These are phyloP conservation scores for Pulveroboletus sp. DNA, from an alignment of 768 basidiomycete species.

Conservation along the genomic window DNA sequence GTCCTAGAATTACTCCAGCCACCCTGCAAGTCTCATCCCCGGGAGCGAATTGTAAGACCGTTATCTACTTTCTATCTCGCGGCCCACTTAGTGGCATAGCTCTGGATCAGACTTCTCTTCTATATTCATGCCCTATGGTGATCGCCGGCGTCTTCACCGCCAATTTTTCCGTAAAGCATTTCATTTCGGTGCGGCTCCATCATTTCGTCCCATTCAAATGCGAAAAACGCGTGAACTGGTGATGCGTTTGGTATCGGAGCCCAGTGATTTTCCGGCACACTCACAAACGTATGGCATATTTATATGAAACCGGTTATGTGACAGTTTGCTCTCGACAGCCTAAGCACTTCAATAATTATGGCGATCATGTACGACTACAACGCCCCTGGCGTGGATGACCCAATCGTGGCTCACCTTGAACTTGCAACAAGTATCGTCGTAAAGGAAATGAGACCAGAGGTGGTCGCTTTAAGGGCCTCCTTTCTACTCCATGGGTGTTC, in stretches of 20 bases:
- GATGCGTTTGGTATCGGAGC: conserved; percentile 18
- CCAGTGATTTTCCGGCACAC: conserved; percentile 23
- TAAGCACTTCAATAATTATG: conserved; percentile 21
- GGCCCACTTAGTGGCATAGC: conserved; percentile 4
- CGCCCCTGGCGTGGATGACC: conserved; percentile 14
- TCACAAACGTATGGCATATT: conserved; percentile 13
- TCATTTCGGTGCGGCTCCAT: conserved; percentile 20
- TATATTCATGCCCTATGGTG: conserved; percentile 25
- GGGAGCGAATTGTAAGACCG: conserved; percentile 18
- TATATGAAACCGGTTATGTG: no score
- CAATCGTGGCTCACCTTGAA: conserved; percentile 16
- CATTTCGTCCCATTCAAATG: conserved; percentile 32
- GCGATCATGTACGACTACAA: conserved; percentile 25
- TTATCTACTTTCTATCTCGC: background rate
- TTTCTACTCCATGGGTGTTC: conserved; percentile 18
- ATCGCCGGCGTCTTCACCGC: conserved; percentile 28
- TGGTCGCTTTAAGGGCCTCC: conserved; percentile 11
- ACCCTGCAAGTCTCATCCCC: conserved; percentile 14
- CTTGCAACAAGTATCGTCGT: conserved; percentile 2
- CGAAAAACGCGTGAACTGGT: conserved; percentile 31
- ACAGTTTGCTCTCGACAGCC: conserved; percentile 4
- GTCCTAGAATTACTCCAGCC: conserved; percentile 23
- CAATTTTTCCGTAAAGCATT: conserved; percentile 36
- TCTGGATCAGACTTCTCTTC: conserved; percentile 23
- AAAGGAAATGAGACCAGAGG: conserved; percentile 16